Evolutionary conservation across 1,284 basidiomycete genomes (phyloP), one percentile per base, ranked within the genome.

Genomic region (Peniophora sp.): DNA sequence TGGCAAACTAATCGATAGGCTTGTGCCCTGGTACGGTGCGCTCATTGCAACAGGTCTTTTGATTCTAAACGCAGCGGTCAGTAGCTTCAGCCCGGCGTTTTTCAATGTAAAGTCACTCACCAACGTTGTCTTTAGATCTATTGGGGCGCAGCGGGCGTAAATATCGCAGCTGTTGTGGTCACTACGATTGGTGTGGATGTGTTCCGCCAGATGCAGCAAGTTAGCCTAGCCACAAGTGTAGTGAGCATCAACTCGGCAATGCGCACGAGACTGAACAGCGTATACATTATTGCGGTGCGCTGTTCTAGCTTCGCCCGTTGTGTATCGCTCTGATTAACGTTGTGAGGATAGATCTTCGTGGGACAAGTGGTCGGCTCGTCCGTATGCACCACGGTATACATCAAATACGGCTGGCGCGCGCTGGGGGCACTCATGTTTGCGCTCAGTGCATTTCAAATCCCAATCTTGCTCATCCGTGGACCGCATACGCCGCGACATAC

Each of bases 321-420:
- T 23, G 22, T 10, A 17, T 19, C 46, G n/a, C 3, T 25, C 5
- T 10, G n/a, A n/a, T 32, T 41, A 43, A 12, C 45, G 27, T 46
- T 34, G 25, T 43, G 16, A 36, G 49, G 68, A 64, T 61, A 68
- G 35, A 43, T 55, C 11, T 76, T 76, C 52, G 60, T 70, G n/a
- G 75, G 75, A 0, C 74, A 77, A 55, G 70, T 75, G 9, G 72
- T 75, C 55, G 80, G 80, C 14, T 79, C 79, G 2, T 68, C 78
- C 0, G 73, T 69, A 2, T 72, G 78, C 36, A 74, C 75, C 2
- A 68, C 71, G 51, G 64, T 81, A 2, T 81, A 78, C 59, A 65
- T 74, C 5, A 52, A 61, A 27, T 63, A 75, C 50, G 78, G 79
- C 11, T 81, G 79, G 80, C 67, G 70, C 20, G 66, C 73, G 2